Base-by-base conservation (phyloP, 2,329 filamentous ascomycete species). In the Xylaria sp. region DNA sequence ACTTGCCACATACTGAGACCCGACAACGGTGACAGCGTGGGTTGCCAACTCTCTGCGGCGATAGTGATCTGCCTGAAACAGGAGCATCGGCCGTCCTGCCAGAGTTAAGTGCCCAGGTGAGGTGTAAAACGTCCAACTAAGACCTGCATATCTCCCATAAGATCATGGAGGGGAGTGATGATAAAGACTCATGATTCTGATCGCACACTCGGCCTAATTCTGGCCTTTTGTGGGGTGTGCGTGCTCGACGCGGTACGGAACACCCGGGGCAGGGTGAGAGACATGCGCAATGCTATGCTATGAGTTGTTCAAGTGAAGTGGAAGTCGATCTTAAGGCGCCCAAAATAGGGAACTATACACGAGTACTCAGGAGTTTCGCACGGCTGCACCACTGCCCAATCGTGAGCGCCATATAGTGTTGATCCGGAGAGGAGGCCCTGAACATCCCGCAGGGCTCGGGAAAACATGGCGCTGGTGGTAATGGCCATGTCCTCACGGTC, bases 131-230 rank as follows among this genome's bases (percentile, higher is more conserved):
- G 52, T 40, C 45, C 53, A 56, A 50, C 42, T 40, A 50, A 59
- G 43, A 57, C 55, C 42, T 61, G 61, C 60, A 63, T 58, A 43
- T 49, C n/a, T n/a, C 38, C 29, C 38, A 54, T 50, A 47, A 57
- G 41, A 54, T 61, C 42, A 56, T 62, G 62, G 60, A 62, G 62
- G 62, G 62, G 62, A 62, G 62, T 64, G 62, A 60, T 45, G 54
- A 61, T 60, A 63, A 44, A 53, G 48, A 62, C 40, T 39, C 48
- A 51, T 47, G 37, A 56, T 57, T 44, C 42, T 20, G 52, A 56
- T 49, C 50, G 48, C 44, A 55, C 52, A 52, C 49, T 55, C 52
- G 48, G 52, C 56, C 61, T 46, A 57, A 61, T 56, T 54, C 26
- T 43, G 39, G 19, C 52, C 26, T n/a, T 50, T 53, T 57, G 60